Evolutionary conservation across 495 filamentous ascomycete species (phyloP).

Genomic region (Trypethelium eluteriae): DNA sequence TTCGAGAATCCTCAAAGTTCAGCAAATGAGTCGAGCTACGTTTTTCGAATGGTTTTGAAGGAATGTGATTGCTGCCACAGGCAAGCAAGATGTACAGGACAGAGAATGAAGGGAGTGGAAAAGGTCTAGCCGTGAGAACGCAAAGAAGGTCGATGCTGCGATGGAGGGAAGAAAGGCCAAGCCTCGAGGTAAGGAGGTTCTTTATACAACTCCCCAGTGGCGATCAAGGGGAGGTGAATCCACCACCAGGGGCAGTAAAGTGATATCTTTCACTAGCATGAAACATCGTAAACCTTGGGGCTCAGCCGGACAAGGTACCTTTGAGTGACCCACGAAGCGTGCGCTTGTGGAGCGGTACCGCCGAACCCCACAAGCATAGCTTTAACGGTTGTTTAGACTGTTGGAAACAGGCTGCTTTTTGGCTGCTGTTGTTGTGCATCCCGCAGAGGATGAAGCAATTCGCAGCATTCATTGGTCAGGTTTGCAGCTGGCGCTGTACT

Average conservation of each 20-base stretch:
- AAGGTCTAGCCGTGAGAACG: conserved; percentile 16
- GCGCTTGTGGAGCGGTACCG: background rate
- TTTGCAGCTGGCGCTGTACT: conserved; percentile 2
- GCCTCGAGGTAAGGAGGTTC: background rate
- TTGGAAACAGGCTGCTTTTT: conserved; percentile 5
- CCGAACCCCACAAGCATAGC: background rate
- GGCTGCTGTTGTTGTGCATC: background rate
- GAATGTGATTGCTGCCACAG: conserved; percentile 27
- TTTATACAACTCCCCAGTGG: conserved; percentile 8
- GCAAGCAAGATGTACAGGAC: conserved; percentile 24
- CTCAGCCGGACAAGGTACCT: background rate
- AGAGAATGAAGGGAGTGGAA: conserved; percentile 16
- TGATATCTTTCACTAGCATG: background rate
- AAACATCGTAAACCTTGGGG: background rate
- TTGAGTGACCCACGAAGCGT: background rate
- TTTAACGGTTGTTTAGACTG: background rate
- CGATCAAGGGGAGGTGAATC: conserved; percentile 13
- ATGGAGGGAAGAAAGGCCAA: conserved; percentile 18
- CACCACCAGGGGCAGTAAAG: conserved; percentile 2
- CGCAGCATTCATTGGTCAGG: background rate
- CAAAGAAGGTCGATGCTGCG: conserved; percentile 13
- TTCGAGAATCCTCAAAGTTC: conserved; percentile 20
- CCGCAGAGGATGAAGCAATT: background rate
- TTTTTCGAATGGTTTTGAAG: conserved; percentile 14
- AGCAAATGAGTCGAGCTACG: conserved; percentile 20